A percentile compares a stretch with the other conserved stretches of the same genome.
Evolutionary conservation across 1,284 basidiomycete species (phyloP).

Genomic region (Ganoderma meredithae): DNA sequence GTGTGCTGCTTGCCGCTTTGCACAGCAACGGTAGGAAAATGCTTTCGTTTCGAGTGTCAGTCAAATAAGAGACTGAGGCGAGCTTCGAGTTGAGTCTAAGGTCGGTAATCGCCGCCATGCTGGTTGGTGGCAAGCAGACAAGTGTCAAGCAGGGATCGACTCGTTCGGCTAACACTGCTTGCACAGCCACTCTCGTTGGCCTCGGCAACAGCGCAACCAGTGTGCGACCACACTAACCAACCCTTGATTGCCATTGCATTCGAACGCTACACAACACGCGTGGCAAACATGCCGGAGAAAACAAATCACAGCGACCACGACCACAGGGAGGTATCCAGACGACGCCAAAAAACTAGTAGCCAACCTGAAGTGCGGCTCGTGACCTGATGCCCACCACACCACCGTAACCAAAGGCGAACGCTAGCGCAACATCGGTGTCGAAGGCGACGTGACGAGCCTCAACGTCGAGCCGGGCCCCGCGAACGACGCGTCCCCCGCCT

Average conservation of each 20-base stretch:
- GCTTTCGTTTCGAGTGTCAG: no score
- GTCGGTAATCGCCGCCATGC: no score
- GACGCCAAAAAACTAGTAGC: not conserved
- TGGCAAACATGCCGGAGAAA: not conserved
- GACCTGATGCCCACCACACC: not conserved
- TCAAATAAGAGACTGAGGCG: no score
- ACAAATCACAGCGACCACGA: not conserved
- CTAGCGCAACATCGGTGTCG: slow-evolving; percentile 24
- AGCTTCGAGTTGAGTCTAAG: no score
- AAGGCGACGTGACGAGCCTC: slow-evolving; percentile 35
- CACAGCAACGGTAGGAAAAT: no score
- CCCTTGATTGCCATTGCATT: not conserved
- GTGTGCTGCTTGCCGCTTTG: no score
- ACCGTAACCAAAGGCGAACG: not conserved
- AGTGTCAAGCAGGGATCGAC: no score
- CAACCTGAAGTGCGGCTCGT: not conserved
- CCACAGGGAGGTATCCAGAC: not conserved
- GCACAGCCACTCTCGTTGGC: not conserved
- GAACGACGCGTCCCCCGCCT: slow-evolving; percentile 33
- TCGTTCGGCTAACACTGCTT: not conserved
- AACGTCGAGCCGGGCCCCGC: slow-evolving; percentile 35
- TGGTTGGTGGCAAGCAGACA: no score
- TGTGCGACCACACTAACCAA: not conserved
- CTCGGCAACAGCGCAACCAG: no score
- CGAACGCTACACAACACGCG: not conserved